Conservation (phyloP, 345 rosid species). For the Linum usitatissimum region DNA sequence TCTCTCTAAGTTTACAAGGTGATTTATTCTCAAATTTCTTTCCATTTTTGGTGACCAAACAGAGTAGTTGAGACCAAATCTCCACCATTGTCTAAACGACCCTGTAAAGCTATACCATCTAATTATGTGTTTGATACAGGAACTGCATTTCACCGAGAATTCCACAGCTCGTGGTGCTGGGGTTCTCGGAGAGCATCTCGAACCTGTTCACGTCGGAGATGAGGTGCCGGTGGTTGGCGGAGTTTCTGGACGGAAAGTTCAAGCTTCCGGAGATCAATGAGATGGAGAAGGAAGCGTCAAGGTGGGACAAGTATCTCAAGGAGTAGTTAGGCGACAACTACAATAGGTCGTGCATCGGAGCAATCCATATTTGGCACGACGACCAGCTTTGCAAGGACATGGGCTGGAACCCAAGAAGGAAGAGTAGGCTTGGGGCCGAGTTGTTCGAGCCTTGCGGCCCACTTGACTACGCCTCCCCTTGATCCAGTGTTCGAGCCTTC, state of each 20-base stretch:
- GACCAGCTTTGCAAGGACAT: constrained; percentile 38
- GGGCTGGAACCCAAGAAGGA: constrained; percentile 29
- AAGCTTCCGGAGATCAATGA: constrained; percentile 22
- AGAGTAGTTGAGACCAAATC: too few relatives aligned
- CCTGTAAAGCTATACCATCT: neutral
- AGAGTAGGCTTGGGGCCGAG: constrained; percentile 25
- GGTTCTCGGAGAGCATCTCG: constrained; percentile 28
- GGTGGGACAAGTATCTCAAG: constrained; percentile 24
- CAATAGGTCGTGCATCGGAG: constrained; percentile 19
- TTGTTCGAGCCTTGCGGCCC: constrained; percentile 31
- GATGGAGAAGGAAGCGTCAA: constrained; percentile 24
- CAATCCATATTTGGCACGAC: constrained; percentile 20
- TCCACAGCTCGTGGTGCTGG: constrained; percentile 34
- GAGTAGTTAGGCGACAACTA: constrained; percentile 2
- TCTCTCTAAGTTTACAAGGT: too few relatives aligned
- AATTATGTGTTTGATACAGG: constrained; percentile 12
- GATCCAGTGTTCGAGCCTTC: neutral
- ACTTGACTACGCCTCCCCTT: constrained; percentile 17
- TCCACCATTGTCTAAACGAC: neutral
- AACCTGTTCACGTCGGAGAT: constrained; percentile 35
- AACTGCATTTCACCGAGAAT: constrained; percentile 28
- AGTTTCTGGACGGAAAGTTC: constrained; percentile 27
- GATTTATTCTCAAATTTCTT: too few relatives aligned
- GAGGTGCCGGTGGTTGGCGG: constrained; percentile 29
- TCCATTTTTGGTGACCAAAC: too few relatives aligned